phyloP scores from a whole-genome alignment of 2,329 filamentous ascomycete genomes.

The Phyllachora maydis region DNA sequence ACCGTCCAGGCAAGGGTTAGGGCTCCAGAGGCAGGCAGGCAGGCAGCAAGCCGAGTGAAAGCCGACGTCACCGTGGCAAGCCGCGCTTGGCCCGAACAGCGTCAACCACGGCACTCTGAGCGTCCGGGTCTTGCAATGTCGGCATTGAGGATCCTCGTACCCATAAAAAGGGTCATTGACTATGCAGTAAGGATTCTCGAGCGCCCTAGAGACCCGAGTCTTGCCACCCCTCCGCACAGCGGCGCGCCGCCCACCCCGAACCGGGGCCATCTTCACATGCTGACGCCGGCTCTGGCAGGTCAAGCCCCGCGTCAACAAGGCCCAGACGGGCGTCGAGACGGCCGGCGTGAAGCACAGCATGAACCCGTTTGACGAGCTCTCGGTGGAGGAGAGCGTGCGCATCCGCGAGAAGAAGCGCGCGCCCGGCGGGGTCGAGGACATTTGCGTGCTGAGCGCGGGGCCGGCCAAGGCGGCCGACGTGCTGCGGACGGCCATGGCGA shows the following conservation, averaged over 20 bases:
- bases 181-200: slow-evolving; percentile 44
- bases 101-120: slow-evolving; percentile 4
- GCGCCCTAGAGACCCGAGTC: neutral
- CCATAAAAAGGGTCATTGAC: slow-evolving; percentile 71
- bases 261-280: neutral
- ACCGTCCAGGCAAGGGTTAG: no score
- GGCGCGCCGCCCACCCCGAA: neutral
- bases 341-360: slow-evolving; percentile 90
- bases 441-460: slow-evolving; percentile 74
- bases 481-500: slow-evolving; percentile 91
- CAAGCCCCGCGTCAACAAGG: slow-evolving; percentile 49
- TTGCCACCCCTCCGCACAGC: neutral
- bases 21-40: no score
- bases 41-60: no score
- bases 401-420: slow-evolving; percentile 72
- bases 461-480: slow-evolving; percentile 75
- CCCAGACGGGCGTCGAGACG: slow-evolving; percentile 75
- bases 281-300: slow-evolving; percentile 26
- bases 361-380: slow-evolving; percentile 98
- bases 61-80: no score
- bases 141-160: slow-evolving; percentile 54
- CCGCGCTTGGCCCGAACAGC: no score
- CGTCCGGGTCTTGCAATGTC: slow-evolving; percentile 24
- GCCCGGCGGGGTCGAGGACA: slow-evolving; percentile 65
- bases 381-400: slow-evolving; percentile 85